Percentiles rank a stretch among this genome's conserved stretches.
Evolutionary conservation across 148 eudicot species (phyloP).

Genomic region (Vaccinium myrtillus): DNA sequence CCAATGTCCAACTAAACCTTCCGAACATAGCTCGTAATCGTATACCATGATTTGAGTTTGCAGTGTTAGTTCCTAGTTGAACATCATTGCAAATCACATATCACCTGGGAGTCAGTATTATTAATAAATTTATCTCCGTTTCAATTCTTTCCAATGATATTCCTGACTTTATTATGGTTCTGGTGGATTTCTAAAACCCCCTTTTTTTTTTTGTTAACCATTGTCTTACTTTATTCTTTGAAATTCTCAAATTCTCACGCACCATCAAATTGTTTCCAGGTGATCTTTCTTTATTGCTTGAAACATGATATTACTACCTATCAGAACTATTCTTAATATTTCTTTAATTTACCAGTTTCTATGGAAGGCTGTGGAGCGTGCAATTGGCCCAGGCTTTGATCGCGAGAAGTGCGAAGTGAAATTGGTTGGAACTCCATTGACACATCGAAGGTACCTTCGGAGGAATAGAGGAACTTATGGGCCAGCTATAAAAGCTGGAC

Average conservation of each 20-base stretch:
- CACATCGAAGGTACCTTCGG: constrained; percentile 78
- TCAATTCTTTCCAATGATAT: background rate
- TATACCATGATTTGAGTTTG: background rate
- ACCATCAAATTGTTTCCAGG: background rate
- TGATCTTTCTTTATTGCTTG: background rate
- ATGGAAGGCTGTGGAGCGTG: constrained; percentile 88
- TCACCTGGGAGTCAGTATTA: background rate
- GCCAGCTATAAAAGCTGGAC: constrained; percentile 88
- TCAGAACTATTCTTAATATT: background rate
- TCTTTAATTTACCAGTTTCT: constrained; percentile 47
- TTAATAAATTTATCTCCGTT: background rate
- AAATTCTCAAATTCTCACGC: constrained; percentile 1
- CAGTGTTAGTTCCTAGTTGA: background rate
- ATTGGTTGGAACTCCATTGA: constrained; percentile 86
- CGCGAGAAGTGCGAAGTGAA: constrained; percentile 84
- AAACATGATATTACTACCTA: background rate
- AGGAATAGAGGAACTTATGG: constrained; percentile 94
- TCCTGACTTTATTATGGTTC: background rate
- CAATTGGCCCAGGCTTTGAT: constrained; percentile 71
- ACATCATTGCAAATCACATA: background rate
- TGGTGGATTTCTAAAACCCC: background rate
- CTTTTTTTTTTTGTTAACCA: background rate
- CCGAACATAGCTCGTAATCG: background rate
- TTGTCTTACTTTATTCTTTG: background rate
- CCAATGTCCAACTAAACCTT: background rate